These are phyloP conservation scores for Magnusiomyces fungicola DNA, from an alignment of 1,139 yeast species.

Conservation along the genomic window DNA sequence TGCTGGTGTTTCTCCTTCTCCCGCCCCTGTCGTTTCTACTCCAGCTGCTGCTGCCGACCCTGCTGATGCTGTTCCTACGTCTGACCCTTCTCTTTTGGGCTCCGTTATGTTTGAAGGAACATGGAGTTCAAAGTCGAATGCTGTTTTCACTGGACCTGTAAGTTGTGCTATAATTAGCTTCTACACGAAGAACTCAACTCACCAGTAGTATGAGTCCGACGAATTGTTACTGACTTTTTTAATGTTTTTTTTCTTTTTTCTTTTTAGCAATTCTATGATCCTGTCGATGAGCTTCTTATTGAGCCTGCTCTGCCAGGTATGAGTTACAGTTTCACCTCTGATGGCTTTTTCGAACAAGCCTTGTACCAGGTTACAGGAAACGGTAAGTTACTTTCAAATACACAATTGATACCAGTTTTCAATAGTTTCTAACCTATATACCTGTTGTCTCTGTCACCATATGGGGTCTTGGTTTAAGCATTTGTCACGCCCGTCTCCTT, in stretches of 20 bases:
- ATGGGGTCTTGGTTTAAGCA: too few species aligned
- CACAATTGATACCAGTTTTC: too few species aligned
- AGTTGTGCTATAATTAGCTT: too few species aligned
- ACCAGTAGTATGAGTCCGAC: too few species aligned
- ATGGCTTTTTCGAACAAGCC: slow-evolving; percentile 89
- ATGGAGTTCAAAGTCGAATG: slow-evolving; percentile 88
- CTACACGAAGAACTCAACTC: too few species aligned
- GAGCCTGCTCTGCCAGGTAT: slow-evolving; percentile 96
- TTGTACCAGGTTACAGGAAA: slow-evolving; percentile 68
- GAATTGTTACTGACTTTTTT: neutral
- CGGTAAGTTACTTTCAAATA: slow-evolving; percentile 29
- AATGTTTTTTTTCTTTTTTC: too few species aligned
- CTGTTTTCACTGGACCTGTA: slow-evolving; percentile 89
- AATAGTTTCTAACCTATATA: too few species aligned
- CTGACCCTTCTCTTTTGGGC: slow-evolving; percentile 4
- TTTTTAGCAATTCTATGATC: slow-evolving; percentile 71
- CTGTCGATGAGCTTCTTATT: slow-evolving; percentile 84
- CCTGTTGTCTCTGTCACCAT: too few species aligned
- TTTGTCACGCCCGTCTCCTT: too few species aligned
- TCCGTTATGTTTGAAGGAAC: slow-evolving; percentile 52
- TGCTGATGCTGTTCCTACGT: slow-evolving; percentile 4
- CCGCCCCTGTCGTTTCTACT: neutral
- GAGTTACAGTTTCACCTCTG: slow-evolving; percentile 84
- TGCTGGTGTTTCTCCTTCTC: neutral
- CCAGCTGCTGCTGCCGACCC: neutral